Percentiles rank a stretch among this genome's conserved stretches.
phyloP scores from a whole-genome alignment of 495 filamentous ascomycete species.

The Neurospora sp. region DNA sequence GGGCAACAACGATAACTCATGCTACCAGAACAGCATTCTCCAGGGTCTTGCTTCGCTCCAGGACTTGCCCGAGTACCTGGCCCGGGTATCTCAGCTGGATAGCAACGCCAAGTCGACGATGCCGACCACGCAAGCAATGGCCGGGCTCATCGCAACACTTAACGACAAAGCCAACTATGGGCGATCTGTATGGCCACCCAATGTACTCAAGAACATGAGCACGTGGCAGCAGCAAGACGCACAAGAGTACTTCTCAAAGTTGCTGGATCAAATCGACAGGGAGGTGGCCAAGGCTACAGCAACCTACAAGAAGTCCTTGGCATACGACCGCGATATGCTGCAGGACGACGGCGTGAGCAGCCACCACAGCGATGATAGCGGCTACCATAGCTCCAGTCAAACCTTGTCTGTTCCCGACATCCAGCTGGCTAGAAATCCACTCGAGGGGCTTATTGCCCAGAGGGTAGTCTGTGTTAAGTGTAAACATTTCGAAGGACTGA shows the following conservation, averaged over 20 bases:
- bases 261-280: conserved; percentile 78
- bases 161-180: conserved; percentile 59
- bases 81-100: conserved; percentile 21
- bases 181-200: conserved; percentile 63
- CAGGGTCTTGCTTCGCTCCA: conserved; percentile 73
- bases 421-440: conserved; percentile 41
- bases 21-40: conserved; percentile 95
- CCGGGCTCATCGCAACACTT: conserved; percentile 52
- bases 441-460: conserved; percentile 84
- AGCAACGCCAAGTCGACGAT: conserved; percentile 14
- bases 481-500: conserved; percentile 76
- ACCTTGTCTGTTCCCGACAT: conserved; percentile 15
- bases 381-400: conserved; percentile 28
- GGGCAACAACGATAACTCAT: conserved; percentile 88
- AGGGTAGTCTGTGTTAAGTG: conserved; percentile 81
- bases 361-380: conserved; percentile 39
- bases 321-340: conserved; percentile 2
- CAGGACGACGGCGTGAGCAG: conserved; percentile 28
- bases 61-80: conserved; percentile 45
- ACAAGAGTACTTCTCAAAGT: conserved; percentile 90
- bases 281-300: conserved; percentile 47
- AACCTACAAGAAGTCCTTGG: background rate
- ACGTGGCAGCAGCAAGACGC: conserved; percentile 97
- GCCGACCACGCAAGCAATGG: conserved; percentile 41
- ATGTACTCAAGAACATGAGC: conserved; percentile 73